phyloP scores from a whole-genome alignment of 1,284 basidiomycete genomes.

The Moniliella sp. region DNA sequence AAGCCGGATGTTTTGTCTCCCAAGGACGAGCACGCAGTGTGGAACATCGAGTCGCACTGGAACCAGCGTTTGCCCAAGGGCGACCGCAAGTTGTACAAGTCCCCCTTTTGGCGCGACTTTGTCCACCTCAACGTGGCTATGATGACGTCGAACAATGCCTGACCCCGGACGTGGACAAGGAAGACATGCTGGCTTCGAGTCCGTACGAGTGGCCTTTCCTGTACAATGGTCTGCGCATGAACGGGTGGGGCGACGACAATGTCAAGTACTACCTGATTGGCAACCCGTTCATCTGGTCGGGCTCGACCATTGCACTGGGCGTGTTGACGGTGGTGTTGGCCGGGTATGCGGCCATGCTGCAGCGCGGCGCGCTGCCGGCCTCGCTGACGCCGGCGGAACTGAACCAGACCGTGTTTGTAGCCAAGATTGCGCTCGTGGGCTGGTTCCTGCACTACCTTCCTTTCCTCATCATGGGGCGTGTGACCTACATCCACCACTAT shows the following conservation, averaged over 20 bases:
- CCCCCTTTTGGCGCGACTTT: constrained; percentile 85
- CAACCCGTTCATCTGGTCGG: constrained; percentile 82
- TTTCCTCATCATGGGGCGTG: constrained; percentile 75
- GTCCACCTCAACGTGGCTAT: constrained; percentile 96
- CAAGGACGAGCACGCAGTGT: constrained; percentile 66
- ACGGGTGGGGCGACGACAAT: constrained; percentile 72
- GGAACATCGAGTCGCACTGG: constrained; percentile 95
- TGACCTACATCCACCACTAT: constrained; percentile 74
- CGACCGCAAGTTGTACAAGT: constrained; percentile 59
- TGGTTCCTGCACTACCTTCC: constrained; percentile 80
- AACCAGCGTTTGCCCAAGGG: constrained; percentile 71
- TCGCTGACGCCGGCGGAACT: constrained; percentile 74
- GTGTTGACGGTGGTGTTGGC: constrained; percentile 42
- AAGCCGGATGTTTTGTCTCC: constrained; percentile 71
- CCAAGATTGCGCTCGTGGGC: constrained; percentile 69
- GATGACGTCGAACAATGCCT: constrained; percentile 99
- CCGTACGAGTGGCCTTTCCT: constrained; percentile 87
- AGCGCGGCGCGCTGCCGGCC: constrained; percentile 65
- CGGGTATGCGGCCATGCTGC: constrained; percentile 58
- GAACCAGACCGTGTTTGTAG: constrained; percentile 81
- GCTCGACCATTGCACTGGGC: constrained; percentile 49
- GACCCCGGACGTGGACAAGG: constrained; percentile 86
- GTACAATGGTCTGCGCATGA: constrained; percentile 67
- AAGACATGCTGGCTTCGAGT: constrained; percentile 77
- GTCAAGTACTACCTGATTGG: constrained; percentile 84